Evolutionary conservation across 208 protist species (phyloP), one percentile per base, ranked within the genome.

Genomic region (Acanthamoeba sp.): DNA sequence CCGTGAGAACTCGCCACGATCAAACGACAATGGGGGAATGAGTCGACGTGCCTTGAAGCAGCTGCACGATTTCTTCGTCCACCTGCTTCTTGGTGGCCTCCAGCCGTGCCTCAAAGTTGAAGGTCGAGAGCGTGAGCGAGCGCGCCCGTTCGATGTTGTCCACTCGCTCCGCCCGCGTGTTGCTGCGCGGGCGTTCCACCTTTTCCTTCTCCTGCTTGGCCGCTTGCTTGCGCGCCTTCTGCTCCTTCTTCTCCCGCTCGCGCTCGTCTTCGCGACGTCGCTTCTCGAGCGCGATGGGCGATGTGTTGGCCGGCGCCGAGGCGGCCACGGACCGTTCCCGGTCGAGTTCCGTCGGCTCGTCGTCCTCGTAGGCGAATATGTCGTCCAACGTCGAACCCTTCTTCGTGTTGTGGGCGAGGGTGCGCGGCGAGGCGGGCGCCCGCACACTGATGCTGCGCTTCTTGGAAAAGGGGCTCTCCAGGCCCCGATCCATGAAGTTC

Each of bases 31-130:
- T n/a, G n/a, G n/a, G n/a, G n/a, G n/a, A n/a, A n/a, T n/a, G n/a
- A n/a, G n/a, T n/a, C n/a, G n/a, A n/a, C 20, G 38, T 27, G 64
- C 82, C 85, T 38, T 71, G 32, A 36, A 91, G 52, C 52, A 91
- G 42, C 42, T 91, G 85, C 32, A 66, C 62, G 2, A 91, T 66
- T 40, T 91, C 85, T 22, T 66, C 55, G 57, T 91, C 62, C 18
- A 91, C 85, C 9, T 91, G 85, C 20, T 91, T 76, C 34, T 91
- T 91, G 85, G 62, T 76, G 22, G 85, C 85, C 40, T 55, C 40
- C 55, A 91, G 29, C 6, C 85, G 85, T 27, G 52, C 85, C n/a
- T 91, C 85, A n/a, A 91, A 91, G 52, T 91, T 91, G 42, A 91
- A 91, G 29, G 24, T 20, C 34, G 59, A 91, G 7, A 91, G 85